Conservation (phyloP, 2,329 filamentous ascomycete genomes). For the Tolypocladium album region DNA sequence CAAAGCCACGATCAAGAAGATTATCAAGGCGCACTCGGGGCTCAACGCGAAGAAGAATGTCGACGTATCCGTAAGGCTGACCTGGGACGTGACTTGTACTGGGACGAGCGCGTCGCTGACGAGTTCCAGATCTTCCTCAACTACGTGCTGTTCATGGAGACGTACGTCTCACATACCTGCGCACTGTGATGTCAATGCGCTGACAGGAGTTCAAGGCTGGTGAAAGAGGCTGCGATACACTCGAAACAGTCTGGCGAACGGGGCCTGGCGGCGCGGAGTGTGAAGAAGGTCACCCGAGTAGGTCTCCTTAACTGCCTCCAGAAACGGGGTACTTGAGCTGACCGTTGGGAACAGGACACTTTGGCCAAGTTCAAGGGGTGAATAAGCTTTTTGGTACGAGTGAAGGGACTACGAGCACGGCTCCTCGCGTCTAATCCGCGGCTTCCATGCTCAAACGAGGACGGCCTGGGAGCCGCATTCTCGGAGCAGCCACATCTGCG, state of each 20-base stretch:
- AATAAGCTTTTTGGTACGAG: neutral
- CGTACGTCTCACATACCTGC: conserved; percentile 24
- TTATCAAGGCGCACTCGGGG: conserved; percentile 79
- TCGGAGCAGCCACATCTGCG: neutral
- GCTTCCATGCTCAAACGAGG: neutral
- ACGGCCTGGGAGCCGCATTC: too few relatives aligned
- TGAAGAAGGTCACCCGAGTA: conserved; percentile 70
- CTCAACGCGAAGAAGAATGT: conserved; percentile 74
- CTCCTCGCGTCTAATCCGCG: neutral
- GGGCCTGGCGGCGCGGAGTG: conserved; percentile 61
- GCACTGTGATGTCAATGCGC: neutral
- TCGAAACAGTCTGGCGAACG: conserved; percentile 65
- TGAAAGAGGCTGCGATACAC: conserved; percentile 70
- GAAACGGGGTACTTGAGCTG: neutral
- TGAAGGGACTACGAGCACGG: neutral
- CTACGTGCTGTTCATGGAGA: conserved; percentile 72
- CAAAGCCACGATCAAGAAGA: conserved; percentile 75
- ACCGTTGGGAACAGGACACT: conserved; percentile 38
- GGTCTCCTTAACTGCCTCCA: neutral
- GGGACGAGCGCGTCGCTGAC: conserved; percentile 11
- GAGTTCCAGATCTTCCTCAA: conserved; percentile 65
- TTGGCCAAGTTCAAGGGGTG: conserved; percentile 61
- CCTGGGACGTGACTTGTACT: conserved; percentile 7
- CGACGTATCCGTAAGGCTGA: conserved; percentile 60
- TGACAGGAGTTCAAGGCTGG: conserved; percentile 39